A percentile compares a stretch with the other conserved stretches of the same genome.
These are phyloP conservation scores for Mycena sp. DNA, from an alignment of 1,284 basidiomycete genomes.

Conservation along the genomic window DNA sequence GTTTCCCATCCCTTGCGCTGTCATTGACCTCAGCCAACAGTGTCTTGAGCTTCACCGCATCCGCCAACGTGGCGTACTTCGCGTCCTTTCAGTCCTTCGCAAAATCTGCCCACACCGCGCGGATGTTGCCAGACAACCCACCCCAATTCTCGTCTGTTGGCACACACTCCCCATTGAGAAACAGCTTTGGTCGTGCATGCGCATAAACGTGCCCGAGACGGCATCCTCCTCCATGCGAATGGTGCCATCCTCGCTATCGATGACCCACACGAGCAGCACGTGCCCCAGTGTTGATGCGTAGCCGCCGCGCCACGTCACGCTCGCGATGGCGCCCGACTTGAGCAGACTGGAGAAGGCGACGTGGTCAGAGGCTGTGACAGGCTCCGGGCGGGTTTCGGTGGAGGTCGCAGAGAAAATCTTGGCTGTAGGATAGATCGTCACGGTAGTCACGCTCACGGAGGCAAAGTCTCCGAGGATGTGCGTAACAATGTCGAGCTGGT, in stretches of 20 bases:
- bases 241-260: constrained; percentile 48
- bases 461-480: constrained; percentile 44
- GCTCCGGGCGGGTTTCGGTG: constrained; percentile 36
- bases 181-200: constrained; percentile 37
- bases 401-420: constrained; percentile 37
- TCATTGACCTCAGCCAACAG: background rate
- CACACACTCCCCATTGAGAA: constrained; percentile 38
- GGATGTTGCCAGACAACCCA: background rate
- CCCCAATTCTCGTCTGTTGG: background rate
- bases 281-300: constrained; percentile 35
- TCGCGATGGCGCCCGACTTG: constrained; percentile 40
- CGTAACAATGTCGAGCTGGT: constrained; percentile 40
- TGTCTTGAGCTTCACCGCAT: background rate
- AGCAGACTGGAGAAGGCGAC: constrained; percentile 41
- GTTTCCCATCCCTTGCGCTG: background rate
- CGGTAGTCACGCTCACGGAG: constrained; percentile 39
- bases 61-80: background rate
- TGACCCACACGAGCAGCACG: constrained; percentile 42
- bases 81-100: background rate
- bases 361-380: constrained; percentile 38
- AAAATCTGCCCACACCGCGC: background rate
- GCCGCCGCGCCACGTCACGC: constrained; percentile 40
- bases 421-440: constrained; percentile 39
- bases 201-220: constrained; percentile 27
- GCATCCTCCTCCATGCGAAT: constrained; percentile 41